Evolutionary conservation across 352 stramenopile genomes (phyloP).

Genomic region (Phytophthora kernoviae): DNA sequence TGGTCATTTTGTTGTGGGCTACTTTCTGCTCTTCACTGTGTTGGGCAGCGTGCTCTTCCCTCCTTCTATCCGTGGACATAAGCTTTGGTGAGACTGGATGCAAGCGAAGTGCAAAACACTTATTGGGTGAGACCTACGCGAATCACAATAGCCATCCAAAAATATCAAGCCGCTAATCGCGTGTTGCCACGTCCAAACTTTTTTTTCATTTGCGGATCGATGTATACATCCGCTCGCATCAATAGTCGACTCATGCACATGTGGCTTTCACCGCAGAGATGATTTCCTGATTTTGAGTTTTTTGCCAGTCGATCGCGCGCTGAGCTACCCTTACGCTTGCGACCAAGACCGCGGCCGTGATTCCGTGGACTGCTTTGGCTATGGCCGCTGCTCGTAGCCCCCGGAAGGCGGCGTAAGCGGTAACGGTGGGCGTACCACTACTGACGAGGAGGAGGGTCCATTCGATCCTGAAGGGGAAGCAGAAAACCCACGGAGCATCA

Average conservation of each 20-base stretch:
- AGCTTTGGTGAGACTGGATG: constrained; percentile 9
- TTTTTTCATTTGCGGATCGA: constrained; percentile 5
- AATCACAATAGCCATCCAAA: constrained; percentile 25
- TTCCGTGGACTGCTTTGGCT: constrained; percentile 24
- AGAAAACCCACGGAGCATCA: constrained; percentile 40
- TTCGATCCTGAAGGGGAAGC: constrained; percentile 24
- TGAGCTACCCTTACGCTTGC: constrained; percentile 60
- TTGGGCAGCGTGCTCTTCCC: constrained; percentile 71
- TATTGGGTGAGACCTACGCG: neutral
- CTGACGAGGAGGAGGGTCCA: constrained; percentile 13
- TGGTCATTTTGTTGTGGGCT: constrained; percentile 50
- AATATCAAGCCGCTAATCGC: constrained; percentile 2
- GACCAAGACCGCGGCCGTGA: constrained; percentile 12
- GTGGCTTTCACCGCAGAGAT: constrained; percentile 35
- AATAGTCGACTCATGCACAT: neutral
- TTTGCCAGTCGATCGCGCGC: constrained; percentile 77
- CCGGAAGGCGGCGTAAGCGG: constrained; percentile 33
- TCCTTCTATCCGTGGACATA: constrained; percentile 89
- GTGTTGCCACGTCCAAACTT: neutral
- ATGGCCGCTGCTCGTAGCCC: constrained; percentile 22
- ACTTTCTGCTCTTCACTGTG: constrained; percentile 77
- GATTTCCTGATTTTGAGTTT: constrained; percentile 82
- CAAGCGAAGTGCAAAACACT: constrained; percentile 11
- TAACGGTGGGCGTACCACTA: constrained; percentile 52
- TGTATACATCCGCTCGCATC: neutral